A percentile compares a stretch with the other conserved stretches of the same genome.
phyloP scores from a whole-genome alignment of 495 filamentous ascomycete genomes.

The Penicillium turbatum region DNA sequence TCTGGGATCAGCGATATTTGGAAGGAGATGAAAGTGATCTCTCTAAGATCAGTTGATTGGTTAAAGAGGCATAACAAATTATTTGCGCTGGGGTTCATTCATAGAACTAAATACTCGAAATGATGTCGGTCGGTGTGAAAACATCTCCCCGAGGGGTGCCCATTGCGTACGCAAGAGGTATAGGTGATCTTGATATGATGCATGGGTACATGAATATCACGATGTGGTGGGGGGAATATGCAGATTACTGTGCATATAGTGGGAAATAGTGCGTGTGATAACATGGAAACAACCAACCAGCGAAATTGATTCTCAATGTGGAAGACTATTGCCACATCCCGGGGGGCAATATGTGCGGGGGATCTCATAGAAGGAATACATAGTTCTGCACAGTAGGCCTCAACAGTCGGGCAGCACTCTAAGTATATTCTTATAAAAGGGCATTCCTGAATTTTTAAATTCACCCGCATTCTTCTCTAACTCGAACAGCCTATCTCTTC shows the following conservation, averaged over 20 bases:
- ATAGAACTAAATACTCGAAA: neutral
- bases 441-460: neutral
- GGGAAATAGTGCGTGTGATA: neutral
- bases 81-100: neutral
- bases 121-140: neutral
- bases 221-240: neutral
- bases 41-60: neutral
- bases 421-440: conserved; percentile 4
- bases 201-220: neutral
- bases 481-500: neutral
- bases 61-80: neutral
- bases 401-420: neutral
- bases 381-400: neutral
- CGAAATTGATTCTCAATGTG: neutral
- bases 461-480: neutral
- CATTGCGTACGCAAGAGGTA: neutral
- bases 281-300: neutral
- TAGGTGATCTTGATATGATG: neutral
- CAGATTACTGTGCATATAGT: neutral
- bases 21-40: conserved; percentile 1
- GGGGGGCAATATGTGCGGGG: neutral
- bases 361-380: neutral
- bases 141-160: neutral
- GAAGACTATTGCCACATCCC: neutral
- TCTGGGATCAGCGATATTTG: conserved; percentile 7